A percentile compares a stretch with the other conserved stretches of the same genome.
These are phyloP conservation scores for Salix arbutifolia DNA, from an alignment of 345 rosid species.

Conservation along the genomic window DNA sequence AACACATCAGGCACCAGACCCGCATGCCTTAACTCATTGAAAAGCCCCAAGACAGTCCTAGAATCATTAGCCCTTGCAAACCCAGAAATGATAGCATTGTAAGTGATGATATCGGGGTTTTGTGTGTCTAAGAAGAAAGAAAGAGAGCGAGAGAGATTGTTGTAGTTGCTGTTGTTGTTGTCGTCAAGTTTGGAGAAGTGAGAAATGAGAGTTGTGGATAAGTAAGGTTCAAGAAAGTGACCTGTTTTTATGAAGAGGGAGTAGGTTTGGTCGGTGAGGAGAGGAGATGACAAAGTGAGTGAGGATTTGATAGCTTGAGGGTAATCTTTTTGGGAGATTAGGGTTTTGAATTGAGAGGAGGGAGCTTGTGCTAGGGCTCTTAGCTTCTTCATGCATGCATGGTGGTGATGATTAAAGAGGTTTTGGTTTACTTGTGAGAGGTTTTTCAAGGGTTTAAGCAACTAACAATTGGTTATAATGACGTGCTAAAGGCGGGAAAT, in stretches of 20 bases:
- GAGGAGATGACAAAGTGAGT: conserved; percentile 12
- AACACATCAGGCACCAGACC: conserved; percentile 36
- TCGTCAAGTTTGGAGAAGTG: conserved; percentile 27
- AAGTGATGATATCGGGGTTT: conserved; percentile 27
- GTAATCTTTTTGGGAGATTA: conserved; percentile 17
- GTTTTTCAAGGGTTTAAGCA: too few relatives aligned
- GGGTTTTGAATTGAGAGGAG: conserved; percentile 11
- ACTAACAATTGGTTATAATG: too few relatives aligned
- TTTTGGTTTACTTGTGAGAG: not conserved
- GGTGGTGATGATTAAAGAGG: not conserved
- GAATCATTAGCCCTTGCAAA: conserved; percentile 21
- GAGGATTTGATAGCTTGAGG: conserved; percentile 31
- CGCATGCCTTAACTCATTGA: conserved; percentile 26
- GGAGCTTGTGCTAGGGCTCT: not conserved
- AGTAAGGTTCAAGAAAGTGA: conserved; percentile 26
- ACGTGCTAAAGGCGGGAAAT: too few relatives aligned
- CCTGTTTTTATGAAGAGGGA: conserved; percentile 35
- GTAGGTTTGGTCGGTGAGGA: conserved; percentile 35
- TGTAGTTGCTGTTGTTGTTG: not conserved
- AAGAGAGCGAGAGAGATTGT: conserved; percentile 19
- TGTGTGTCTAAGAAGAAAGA: conserved; percentile 32
- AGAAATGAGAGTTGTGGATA: conserved; percentile 34
- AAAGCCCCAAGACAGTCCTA: conserved; percentile 12
- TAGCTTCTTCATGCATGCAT: conserved; percentile 33
- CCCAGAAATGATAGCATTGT: conserved; percentile 38